phyloP scores from a whole-genome alignment of 2,329 filamentous ascomycete genomes.

The Hymenoscyphus scutula region DNA sequence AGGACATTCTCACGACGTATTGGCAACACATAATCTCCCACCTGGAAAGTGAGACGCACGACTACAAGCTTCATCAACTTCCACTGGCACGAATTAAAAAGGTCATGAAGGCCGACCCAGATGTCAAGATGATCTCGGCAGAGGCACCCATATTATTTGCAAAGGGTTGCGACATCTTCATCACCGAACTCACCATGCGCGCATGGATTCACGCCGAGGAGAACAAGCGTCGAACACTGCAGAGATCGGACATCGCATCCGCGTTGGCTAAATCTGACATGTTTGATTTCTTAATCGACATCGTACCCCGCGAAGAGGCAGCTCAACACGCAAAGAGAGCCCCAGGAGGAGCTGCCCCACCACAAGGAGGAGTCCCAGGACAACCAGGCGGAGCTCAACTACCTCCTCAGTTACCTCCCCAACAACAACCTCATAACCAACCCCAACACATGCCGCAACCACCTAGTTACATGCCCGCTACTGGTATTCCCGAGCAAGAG shows the following conservation, averaged over 20 bases:
- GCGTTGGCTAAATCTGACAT: conserved; percentile 97
- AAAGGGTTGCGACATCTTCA: conserved; percentile 98
- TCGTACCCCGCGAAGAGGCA: conserved; percentile 93
- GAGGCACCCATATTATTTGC: conserved; percentile 97
- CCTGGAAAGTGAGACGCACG: conserved; percentile 90
- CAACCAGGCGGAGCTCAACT: conserved; percentile 51
- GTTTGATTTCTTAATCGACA: conserved; percentile 99
- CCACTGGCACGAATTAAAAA: conserved; percentile 99
- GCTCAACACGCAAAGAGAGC: conserved; percentile 79
- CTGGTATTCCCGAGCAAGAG: conserved; percentile 69
- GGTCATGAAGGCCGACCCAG: conserved; percentile 98
- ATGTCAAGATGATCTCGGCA: conserved; percentile 99
- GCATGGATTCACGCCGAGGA: conserved; percentile 99
- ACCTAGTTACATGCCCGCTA: conserved; percentile 54
- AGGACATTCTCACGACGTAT: conserved; percentile 96
- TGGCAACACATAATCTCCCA: conserved; percentile 99
- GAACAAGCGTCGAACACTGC: conserved; percentile 93
- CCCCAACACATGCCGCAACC: conserved; percentile 61
- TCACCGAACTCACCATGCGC: conserved; percentile 97
- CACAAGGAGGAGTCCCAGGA: conserved; percentile 46
- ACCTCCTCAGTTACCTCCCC: conserved; percentile 48
- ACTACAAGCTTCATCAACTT: conserved; percentile 97
- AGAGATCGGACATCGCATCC: conserved; percentile 93
- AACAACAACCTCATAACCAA: conserved; percentile 45
- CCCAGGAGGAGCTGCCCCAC: conserved; percentile 43